Base-by-base conservation (phyloP, 2,329 filamentous ascomycete species). In the Penicillium sp. region DNA sequence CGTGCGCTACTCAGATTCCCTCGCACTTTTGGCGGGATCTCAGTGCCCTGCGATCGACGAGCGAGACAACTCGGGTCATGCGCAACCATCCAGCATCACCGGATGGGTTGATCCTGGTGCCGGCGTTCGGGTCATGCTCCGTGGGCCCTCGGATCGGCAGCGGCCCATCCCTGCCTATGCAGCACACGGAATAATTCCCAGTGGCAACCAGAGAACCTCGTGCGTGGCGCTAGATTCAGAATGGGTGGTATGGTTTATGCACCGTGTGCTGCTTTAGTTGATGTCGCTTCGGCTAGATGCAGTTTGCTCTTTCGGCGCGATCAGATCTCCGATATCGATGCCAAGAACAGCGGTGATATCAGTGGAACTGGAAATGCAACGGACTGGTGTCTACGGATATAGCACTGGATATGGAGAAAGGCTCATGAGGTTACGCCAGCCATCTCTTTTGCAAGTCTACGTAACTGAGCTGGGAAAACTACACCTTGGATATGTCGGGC, bases 91-190 rank as follows among this genome's bases (percentile, higher is more conserved):
- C 36, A 15, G 27, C 43, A 51, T 46, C 48, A 48, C 46, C 46
- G 32, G 46, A 36, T 49, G 23, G 45, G 45, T 41, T 23, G 34
- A 50, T 45, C 47, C 48, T 51, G 34, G 49, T 45, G 18, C 23
- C 43, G 36, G 2, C 8, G 18, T 33, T 49, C 30, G 47, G 52
- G 48, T 51, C 52, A 54, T 44, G 42, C 48, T 37, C 39, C 44
- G 37, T 20, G 51, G 41, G 34, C 23, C 42, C 32, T 21, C 15
- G 27, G 42, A 49, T 58, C 56, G 56, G 43, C 56, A 52, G 29
- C 43, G 40, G 9, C 12, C 26, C 26, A 55, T 48, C 55, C 52
- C 36, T 49, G 45, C 32, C 20, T 18, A 24, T 42, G 24, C 24
- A 34, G 36, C 42, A 41, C 12, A 46, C 48, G 27, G 29, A 18